phyloP scores from a whole-genome alignment of 1,284 basidiomycete genomes.

The Somion occarium region DNA sequence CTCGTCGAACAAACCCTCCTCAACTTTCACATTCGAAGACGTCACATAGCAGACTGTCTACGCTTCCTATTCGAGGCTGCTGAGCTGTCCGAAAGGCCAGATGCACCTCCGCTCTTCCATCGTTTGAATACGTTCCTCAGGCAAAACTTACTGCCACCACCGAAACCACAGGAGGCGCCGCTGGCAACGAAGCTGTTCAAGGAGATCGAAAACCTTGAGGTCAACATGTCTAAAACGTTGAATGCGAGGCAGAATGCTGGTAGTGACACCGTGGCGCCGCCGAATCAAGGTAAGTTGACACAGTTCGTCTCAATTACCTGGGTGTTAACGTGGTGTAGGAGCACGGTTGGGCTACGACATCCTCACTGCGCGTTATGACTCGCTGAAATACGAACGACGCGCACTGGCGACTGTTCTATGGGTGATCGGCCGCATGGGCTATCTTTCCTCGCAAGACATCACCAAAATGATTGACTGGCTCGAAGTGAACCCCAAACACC shows the following conservation, averaged over 20 bases:
- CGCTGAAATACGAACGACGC: constrained; percentile 68
- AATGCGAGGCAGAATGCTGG: constrained; percentile 55
- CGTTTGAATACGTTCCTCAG: constrained; percentile 50
- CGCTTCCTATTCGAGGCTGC: constrained; percentile 46
- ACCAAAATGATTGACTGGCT: constrained; percentile 66
- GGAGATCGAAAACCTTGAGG: constrained; percentile 56
- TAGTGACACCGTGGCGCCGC: constrained; percentile 53
- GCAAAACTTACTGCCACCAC: constrained; percentile 43
- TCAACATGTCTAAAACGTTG: constrained; percentile 47
- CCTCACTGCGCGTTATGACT: constrained; percentile 61
- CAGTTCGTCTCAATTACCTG: background rate
- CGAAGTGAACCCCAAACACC: constrained; percentile 52
- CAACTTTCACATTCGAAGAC: constrained; percentile 62
- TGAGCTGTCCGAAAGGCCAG: constrained; percentile 32
- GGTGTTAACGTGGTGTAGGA: background rate
- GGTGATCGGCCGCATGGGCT: constrained; percentile 60
- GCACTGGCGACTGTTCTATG: constrained; percentile 59
- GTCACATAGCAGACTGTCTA: constrained; percentile 64
- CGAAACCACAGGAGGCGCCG: constrained; percentile 28
- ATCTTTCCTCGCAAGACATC: constrained; percentile 53
- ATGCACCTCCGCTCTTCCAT: constrained; percentile 38
- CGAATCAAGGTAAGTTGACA: constrained; percentile 43
- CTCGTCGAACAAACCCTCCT: constrained; percentile 62
- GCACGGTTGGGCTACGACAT: constrained; percentile 56
- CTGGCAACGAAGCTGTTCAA: constrained; percentile 56